Evolutionary conservation across 2,329 filamentous ascomycete genomes (phyloP), one percentile per base, ranked within the genome.

Genomic region (Arthroderma uncinatum): DNA sequence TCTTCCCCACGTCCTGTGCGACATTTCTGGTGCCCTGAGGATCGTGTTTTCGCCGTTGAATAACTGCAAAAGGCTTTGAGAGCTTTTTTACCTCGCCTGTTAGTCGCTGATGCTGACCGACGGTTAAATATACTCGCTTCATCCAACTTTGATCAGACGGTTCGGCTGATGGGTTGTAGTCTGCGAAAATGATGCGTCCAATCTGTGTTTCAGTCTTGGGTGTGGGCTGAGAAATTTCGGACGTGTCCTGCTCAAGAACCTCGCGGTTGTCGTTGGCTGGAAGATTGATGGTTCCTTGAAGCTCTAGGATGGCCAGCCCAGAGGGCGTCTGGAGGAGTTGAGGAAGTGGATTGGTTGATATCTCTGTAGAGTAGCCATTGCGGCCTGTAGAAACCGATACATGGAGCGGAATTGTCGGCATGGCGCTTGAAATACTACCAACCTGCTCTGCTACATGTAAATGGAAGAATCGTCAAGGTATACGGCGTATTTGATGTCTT

Each of bases 61-160:
- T 78, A n/a, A 97, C 77, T 2, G 86, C 93, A 63, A 96, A 68
- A 2, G 91, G 84, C 66, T 82, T 87, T 4, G 81, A 80, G 53
- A 97, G 73, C 72, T 90, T 95, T 78, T 90, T 95, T 53, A 95
- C 84, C 71, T 97, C 90, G 2, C 93, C 93, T 0, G 84, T 87
- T 67, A 97, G 80, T 59, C 91, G 81, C 74, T 97, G 93, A 69
- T 96, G 87, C 66, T 85, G 82, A 4, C 92, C 93, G 3, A 97
- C 81, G 68, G 92, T 95, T 53, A 97, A 75, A 67, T 95, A 88
- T 28, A 92, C 89, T 36, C 82, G 80, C 73, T 90, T 94, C 87
- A 92, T 95, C 91, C 91, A 96, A 8, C 80, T 80, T 64, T 82
- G 79, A 14, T 75, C 76, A 0, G 70, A 64, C 59, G 68, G 57